These are phyloP conservation scores for Pseudonitzschia delicatissima DNA, from an alignment of 108 stramenopile species.

Conservation along the genomic window DNA sequence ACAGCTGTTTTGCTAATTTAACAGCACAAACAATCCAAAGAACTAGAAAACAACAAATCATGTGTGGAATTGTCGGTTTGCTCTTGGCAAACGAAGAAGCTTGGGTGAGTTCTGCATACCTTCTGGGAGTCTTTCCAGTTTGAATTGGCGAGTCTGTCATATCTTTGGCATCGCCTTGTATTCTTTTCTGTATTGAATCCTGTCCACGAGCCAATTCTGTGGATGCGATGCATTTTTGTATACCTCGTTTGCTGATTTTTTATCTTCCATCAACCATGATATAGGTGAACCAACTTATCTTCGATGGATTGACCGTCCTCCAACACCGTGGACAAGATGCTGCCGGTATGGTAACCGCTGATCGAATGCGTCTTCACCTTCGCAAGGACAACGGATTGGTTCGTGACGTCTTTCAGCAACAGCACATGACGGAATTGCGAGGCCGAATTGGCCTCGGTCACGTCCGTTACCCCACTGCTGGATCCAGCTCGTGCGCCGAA, in stretches of 20 bases:
- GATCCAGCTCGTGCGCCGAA: slow-evolving; percentile 84
- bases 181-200: too few species aligned
- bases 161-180: background rate
- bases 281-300: slow-evolving; percentile 92
- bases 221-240: too few species aligned
- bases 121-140: too few species aligned
- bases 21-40: background rate
- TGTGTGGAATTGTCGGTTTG: slow-evolving; percentile 92
- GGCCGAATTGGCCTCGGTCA: slow-evolving; percentile 96
- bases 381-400: slow-evolving; percentile 97
- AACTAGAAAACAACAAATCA: slow-evolving; percentile 26
- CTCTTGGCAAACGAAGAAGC: slow-evolving; percentile 79
- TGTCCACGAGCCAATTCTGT: too few species aligned
- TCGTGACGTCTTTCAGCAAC: slow-evolving; percentile 93
- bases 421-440: slow-evolving; percentile 90
- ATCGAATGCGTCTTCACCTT: slow-evolving; percentile 81
- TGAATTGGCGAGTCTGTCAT: too few species aligned
- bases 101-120: slow-evolving; percentile 53
- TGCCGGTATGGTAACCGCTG: slow-evolving; percentile 95
- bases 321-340: slow-evolving; percentile 99
- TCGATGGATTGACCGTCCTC: slow-evolving; percentile 96
- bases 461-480: slow-evolving; percentile 97
- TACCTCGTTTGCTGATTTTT: background rate
- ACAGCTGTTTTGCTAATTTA: too few species aligned
- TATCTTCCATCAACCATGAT: too few species aligned